These are phyloP conservation scores for Arthrocladium fulminans DNA, from an alignment of 2,329 filamentous ascomycete species.

Conservation along the genomic window DNA sequence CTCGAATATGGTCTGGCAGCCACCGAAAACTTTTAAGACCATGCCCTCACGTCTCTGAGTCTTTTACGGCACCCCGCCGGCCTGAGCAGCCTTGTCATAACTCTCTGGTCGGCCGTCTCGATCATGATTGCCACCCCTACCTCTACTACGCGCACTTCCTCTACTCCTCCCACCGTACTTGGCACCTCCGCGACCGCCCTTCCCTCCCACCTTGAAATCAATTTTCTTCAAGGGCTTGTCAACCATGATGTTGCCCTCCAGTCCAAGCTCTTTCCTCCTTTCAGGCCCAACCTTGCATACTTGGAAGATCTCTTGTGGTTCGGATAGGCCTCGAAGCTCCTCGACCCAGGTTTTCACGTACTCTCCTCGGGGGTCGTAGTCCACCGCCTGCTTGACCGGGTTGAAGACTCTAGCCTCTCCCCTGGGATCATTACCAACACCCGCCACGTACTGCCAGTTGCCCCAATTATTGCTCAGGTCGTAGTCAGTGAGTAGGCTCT, in stretches of 20 bases:
- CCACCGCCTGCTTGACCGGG: conserved; percentile 68
- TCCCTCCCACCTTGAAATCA: conserved; percentile 49
- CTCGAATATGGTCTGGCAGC: too few species aligned
- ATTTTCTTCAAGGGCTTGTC: conserved; percentile 59
- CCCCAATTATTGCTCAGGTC: conserved; percentile 70
- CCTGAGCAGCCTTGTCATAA: background rate
- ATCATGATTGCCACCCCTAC: conserved; percentile 10
- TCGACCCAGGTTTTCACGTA: conserved; percentile 68
- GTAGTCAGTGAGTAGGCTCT: conserved; percentile 65
- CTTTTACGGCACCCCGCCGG: background rate
- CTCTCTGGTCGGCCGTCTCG: background rate
- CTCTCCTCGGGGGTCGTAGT: conserved; percentile 61
- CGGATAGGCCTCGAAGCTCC: conserved; percentile 50
- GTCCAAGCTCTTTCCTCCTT: conserved; percentile 48
- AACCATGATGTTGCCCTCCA: conserved; percentile 55
- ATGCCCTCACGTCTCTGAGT: background rate
- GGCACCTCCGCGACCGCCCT: conserved; percentile 29
- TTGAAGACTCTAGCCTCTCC: conserved; percentile 69
- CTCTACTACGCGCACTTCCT: conserved; percentile 15
- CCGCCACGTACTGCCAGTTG: conserved; percentile 75
- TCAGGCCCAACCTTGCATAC: conserved; percentile 55
- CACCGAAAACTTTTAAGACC: too few species aligned
- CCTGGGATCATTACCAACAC: conserved; percentile 70
- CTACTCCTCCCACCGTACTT: conserved; percentile 20
- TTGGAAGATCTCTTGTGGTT: conserved; percentile 53